phyloP scores from a whole-genome alignment of 163 green algal genomes.

The Trebouxiophyceae sp. region DNA sequence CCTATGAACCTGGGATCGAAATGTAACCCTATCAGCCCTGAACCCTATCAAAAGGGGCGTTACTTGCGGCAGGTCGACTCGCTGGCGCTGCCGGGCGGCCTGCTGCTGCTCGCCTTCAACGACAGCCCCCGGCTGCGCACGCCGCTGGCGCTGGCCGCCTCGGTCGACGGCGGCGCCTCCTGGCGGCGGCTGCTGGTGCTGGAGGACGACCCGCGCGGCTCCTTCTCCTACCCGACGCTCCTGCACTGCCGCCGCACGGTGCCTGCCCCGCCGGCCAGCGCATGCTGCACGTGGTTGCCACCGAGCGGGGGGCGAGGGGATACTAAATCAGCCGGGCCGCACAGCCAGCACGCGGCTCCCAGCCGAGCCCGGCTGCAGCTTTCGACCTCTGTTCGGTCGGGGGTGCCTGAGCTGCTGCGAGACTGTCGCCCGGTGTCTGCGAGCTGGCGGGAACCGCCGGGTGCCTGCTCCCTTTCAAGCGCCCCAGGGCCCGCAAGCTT shows the following conservation, averaged over 20 bases:
- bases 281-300: background rate
- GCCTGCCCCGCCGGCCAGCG: background rate
- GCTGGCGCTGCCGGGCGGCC: background rate
- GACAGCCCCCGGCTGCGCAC: conserved; percentile 1
- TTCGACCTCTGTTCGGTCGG: background rate
- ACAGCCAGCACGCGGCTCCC: too few species aligned
- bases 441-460: too few species aligned
- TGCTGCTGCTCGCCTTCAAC: conserved; percentile 19
- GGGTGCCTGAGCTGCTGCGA: background rate
- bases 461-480: too few species aligned
- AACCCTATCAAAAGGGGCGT: too few species aligned
- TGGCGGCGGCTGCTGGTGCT: conserved; percentile 5
- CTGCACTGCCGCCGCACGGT: background rate
- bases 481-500: background rate
- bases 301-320: background rate
- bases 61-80: conserved; percentile 16
- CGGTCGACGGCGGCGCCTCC: conserved; percentile 4
- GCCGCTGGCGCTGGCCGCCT: conserved; percentile 8
- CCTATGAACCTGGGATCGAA: background rate
- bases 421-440: too few species aligned
- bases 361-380: too few species aligned
- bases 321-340: too few species aligned
- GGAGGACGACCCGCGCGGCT: conserved; percentile 8
- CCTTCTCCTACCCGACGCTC: conserved; percentile 19
- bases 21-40: background rate